phyloP scores from a whole-genome alignment of 176 grass and related monocot species.

The Rhynchospora pubera region DNA sequence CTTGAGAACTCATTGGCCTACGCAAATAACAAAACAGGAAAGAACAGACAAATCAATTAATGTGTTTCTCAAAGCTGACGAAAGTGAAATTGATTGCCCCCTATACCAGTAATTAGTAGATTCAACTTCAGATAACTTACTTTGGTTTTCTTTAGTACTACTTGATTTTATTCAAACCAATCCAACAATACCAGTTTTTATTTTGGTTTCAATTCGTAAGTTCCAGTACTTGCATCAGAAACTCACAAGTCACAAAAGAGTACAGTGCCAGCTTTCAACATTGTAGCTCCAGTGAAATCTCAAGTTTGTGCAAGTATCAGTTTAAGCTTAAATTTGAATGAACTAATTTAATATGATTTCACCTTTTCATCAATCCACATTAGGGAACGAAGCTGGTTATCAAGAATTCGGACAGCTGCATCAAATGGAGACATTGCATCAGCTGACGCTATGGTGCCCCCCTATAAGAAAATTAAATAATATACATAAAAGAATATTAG shows the following conservation, averaged over 20 bases:
- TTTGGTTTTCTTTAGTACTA: background rate
- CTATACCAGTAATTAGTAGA: slow-evolving; percentile 9
- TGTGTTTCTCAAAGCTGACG: background rate
- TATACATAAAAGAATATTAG: slow-evolving; percentile 18
- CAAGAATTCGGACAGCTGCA: slow-evolving; percentile 89
- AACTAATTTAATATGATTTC: background rate
- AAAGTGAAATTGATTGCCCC: slow-evolving; percentile 10
- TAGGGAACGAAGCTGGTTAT: slow-evolving; percentile 91
- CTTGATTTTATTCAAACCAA: background rate
- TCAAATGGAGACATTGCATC: slow-evolving; percentile 92
- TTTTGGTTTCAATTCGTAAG: background rate
- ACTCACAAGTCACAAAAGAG: background rate
- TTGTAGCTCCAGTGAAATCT: background rate
- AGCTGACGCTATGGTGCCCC: slow-evolving; percentile 50
- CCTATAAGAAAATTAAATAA: slow-evolving; percentile 41
- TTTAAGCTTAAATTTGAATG: background rate
- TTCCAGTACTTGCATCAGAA: background rate
- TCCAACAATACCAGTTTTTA: background rate
- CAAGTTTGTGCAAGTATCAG: background rate
- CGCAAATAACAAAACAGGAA: background rate
- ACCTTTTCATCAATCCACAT: slow-evolving; percentile 99
- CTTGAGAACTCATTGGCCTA: slow-evolving; percentile 90
- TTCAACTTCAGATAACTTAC: slow-evolving; percentile 11
- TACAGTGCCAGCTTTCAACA: background rate
- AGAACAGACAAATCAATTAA: background rate